Conservation (phyloP, 371 early-diverging fungal species). For the Dichotomocladium elegans region DNA sequence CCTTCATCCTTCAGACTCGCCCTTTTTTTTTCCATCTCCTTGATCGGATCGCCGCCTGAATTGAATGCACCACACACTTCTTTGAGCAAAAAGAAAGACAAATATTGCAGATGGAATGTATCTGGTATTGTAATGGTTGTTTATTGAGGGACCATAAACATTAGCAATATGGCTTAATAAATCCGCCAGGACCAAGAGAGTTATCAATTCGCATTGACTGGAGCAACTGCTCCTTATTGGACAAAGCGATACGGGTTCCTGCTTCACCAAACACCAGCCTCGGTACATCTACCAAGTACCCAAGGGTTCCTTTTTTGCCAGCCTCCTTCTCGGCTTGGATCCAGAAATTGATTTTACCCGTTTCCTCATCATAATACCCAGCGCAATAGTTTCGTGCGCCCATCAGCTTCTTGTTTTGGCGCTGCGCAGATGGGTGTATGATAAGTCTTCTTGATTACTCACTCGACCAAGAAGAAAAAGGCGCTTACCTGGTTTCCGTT, state of each 20-base stretch:
- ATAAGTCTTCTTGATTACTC: background rate
- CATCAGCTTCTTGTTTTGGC: constrained; percentile 21
- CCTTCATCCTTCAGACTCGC: too few relatives aligned
- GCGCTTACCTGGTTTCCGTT: constrained; percentile 28
- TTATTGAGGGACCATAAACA: too few relatives aligned
- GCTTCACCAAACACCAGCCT: constrained; percentile 29
- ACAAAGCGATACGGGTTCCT: constrained; percentile 1
- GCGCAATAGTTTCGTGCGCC: constrained; percentile 32
- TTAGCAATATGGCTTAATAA: too few relatives aligned
- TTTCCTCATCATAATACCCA: constrained; percentile 25
- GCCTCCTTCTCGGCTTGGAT: constrained; percentile 30
- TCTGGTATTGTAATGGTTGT: too few relatives aligned
- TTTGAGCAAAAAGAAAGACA: too few relatives aligned
- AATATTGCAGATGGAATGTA: too few relatives aligned
- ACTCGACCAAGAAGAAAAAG: too few relatives aligned
- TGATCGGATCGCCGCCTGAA: too few relatives aligned
- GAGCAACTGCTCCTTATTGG: background rate
- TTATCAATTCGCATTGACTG: too few relatives aligned
- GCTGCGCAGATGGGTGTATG: background rate
- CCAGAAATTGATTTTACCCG: constrained; percentile 31
- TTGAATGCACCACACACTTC: too few relatives aligned
- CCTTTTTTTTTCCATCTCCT: too few relatives aligned
- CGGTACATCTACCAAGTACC: constrained; percentile 32
- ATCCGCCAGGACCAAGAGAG: too few relatives aligned
- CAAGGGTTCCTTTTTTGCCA: constrained; percentile 31